These are phyloP conservation scores for Penicillium paxilli DNA, from an alignment of 495 filamentous ascomycete genomes.

Conservation along the genomic window DNA sequence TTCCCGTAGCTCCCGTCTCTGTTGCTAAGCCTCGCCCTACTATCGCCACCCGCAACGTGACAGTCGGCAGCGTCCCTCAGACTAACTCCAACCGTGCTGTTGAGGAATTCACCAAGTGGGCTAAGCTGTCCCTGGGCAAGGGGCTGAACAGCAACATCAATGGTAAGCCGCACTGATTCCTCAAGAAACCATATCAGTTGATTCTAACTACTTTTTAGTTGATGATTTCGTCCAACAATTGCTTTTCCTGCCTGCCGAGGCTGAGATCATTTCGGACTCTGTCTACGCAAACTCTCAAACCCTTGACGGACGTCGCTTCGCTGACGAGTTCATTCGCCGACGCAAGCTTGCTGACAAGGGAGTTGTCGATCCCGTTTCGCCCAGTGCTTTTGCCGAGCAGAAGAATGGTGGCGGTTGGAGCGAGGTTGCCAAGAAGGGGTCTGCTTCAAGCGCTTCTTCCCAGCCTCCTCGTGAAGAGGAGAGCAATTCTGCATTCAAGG, in stretches of 20 bases:
- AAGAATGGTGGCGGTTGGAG: conserved; percentile 77
- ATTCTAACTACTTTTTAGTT: conserved; percentile 50
- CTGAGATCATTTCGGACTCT: conserved; percentile 80
- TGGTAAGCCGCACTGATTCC: conserved; percentile 35
- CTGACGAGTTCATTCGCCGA: conserved; percentile 89
- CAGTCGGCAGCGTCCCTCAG: conserved; percentile 31
- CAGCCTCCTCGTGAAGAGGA: conserved; percentile 52
- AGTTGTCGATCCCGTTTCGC: conserved; percentile 58
- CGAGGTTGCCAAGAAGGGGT: conserved; percentile 94
- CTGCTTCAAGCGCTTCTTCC: conserved; percentile 26
- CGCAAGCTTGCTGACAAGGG: conserved; percentile 91
- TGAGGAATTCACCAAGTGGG: conserved; percentile 95
- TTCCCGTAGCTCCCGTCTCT: conserved; percentile 42
- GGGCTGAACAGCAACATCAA: conserved; percentile 62
- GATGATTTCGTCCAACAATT: conserved; percentile 79
- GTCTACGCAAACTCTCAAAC: conserved; percentile 83
- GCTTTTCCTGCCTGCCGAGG: conserved; percentile 70
- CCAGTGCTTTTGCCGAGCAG: conserved; percentile 44
- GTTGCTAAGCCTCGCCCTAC: conserved; percentile 29
- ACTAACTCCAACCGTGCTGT: conserved; percentile 58
- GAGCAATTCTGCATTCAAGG: conserved; percentile 71
- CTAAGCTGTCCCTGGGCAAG: conserved; percentile 67
- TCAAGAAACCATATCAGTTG: background rate
- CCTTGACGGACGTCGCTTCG: conserved; percentile 89
- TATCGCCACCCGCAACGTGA: conserved; percentile 34